Base-by-base conservation (phyloP, 345 rosid genomes). In the Cardamine occulta region DNA sequence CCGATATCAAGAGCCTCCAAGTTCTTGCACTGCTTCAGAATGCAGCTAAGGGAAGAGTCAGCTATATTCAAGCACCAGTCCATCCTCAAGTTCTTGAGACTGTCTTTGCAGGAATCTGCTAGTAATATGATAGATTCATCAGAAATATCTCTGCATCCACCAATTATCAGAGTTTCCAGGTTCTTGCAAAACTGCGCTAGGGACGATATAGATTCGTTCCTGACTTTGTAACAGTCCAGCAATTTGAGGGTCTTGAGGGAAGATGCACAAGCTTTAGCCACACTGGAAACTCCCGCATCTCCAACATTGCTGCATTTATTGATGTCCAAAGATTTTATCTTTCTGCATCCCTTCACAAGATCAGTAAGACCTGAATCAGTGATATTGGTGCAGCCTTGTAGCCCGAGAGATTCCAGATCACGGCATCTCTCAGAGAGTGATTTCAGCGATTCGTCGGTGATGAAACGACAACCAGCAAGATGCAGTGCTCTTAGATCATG, bases 11-110 rank as follows among this genome's bases (percentile, higher is more conserved):
- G 92, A 72, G 89, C 93, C 84, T 91, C 99, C 37, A 95, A 81
- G 70, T 80, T 86, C 80, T 76, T 77, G 85, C 99, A 95, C 72
- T 84, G 85, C 23, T 74, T 39, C 67, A 95, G 82, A 72, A 92
- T 80, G 73, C 83, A 85, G 66, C 82, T 83, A 66, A 95, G 56
- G 31, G 99, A 85, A 56, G 86, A 81, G 80, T 95, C 92, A 0
- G 97, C 85, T 69, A 90, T 58, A 77, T 85, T 90, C 72, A 81
- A 79, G 80, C 99, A 95, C 97, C 99, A 92, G 69, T 91, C 96
- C 99, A 95, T 90, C 66, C 93, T 84, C 85, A 94, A 68, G 64
- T 80, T 88, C 86, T 81, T 91, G 78, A 91, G 84, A 77, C 89
- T 82, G 68, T 53, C 82, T 75, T 79, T 81, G 77, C 97, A 88